Conservation (phyloP, 768 basidiomycete species). For the Dentipellis sp. region DNA sequence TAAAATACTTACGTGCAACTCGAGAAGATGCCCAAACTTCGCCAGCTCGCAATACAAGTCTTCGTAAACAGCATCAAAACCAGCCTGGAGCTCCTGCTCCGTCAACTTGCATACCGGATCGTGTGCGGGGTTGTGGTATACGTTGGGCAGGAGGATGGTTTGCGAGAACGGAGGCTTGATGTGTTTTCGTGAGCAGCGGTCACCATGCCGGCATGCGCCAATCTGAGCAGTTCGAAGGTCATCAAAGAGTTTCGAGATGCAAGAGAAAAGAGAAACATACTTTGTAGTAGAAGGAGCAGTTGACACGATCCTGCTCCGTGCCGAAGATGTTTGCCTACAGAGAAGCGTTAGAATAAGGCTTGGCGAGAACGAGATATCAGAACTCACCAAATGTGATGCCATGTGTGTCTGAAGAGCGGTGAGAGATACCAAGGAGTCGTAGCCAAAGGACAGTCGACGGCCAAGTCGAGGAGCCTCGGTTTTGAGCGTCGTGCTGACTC, state of each 20-base stretch:
- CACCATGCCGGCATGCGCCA: conserved; percentile 97
- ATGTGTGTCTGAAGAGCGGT: conserved; percentile 20
- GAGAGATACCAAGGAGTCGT: neutral
- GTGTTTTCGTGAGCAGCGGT: conserved; percentile 96
- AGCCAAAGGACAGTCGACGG: neutral
- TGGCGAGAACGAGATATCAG: neutral
- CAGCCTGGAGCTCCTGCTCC: conserved; percentile 83
- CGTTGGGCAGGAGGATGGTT: conserved; percentile 92
- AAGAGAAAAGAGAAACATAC: conserved; percentile 28
- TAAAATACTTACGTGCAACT: conserved; percentile 69
- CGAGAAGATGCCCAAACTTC: conserved; percentile 92
- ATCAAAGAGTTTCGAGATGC: neutral
- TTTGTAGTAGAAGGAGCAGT: conserved; percentile 99
- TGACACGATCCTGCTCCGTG: conserved; percentile 91
- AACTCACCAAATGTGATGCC: conserved; percentile 73
- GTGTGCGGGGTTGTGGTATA: conserved; percentile 97
- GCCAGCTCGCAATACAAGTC: conserved; percentile 91
- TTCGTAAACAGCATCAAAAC: conserved; percentile 90
- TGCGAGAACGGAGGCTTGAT: conserved; percentile 97
- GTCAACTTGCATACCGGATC: conserved; percentile 83
- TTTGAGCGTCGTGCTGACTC: neutral
- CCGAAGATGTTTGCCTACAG: conserved; percentile 88
- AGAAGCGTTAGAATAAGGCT: neutral
- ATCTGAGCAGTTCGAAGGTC: conserved; percentile 45
- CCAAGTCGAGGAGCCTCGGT: no score